Conservation (phyloP, 768 basidiomycete genomes). For the Megacollybia marginata region DNA sequence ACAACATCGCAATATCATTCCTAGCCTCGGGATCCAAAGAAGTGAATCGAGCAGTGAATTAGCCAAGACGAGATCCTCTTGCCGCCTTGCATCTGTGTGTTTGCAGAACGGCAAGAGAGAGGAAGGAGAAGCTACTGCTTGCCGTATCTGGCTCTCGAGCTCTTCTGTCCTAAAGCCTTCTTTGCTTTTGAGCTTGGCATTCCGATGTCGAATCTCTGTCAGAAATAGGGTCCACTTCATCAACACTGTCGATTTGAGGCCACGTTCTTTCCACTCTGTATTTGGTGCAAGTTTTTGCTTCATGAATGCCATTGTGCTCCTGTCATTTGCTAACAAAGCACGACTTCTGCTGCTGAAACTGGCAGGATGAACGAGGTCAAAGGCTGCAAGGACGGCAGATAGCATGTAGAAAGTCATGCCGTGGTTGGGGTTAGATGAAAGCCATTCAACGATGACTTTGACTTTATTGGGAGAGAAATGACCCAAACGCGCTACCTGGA, state of each 20-base stretch:
- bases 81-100: constrained; percentile 48
- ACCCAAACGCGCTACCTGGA: constrained; percentile 56
- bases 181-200: constrained; percentile 54
- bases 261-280: constrained; percentile 60
- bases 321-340: constrained; percentile 38
- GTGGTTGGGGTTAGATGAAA: constrained; percentile 57
- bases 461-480: constrained; percentile 54
- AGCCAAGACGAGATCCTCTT: constrained; percentile 76
- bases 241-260: constrained; percentile 65
- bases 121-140: constrained; percentile 74
- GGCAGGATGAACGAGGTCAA: constrained; percentile 59
- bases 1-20: constrained; percentile 80
- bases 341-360: constrained; percentile 38
- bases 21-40: constrained; percentile 44
- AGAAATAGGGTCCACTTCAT: constrained; percentile 87
- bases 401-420: constrained; percentile 65
- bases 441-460: constrained; percentile 60
- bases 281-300: constrained; percentile 44
- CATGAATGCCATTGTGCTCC: constrained; percentile 47
- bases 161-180: constrained; percentile 69
- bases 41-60: constrained; percentile 45
- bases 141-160: constrained; percentile 75
- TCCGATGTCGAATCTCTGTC: constrained; percentile 65
- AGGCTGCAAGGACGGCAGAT: constrained; percentile 51
- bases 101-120: constrained; percentile 52